Base-by-base conservation (phyloP, 306 rosid species). In the Prosopis cineraria region DNA sequence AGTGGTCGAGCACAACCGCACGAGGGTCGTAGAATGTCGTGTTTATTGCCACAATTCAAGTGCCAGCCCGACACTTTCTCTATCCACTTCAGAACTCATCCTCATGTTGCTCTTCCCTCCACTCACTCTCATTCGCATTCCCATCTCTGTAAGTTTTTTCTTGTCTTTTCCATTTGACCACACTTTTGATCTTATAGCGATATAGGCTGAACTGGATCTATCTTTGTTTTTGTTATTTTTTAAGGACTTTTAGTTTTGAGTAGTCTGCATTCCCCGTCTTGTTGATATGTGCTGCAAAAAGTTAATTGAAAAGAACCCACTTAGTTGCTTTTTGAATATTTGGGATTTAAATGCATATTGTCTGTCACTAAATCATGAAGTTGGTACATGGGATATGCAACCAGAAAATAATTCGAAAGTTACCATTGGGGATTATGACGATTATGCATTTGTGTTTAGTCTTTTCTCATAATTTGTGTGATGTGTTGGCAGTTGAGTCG, bases 21-120 rank as follows among this genome's bases (percentile, higher is more conserved):
- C 16, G 6, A 24, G 52, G 44, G 31, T 36, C 37, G 56, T 76
- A 79, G 80, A 77, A 91, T 92, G 97, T 92, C 95, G 53, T 92
- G 93, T 85, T 85, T 92, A 67, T 85, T 90, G 84, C 93, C 97
- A 0, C 96, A 88, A 76, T 88, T 92, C 84, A 92, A 87, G 75
- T 88, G 90, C 71, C 86, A 85, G 33, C 91, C 89, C 0, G 90
- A 88, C 74, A 73, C 89, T 62, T 88, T 85, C 83, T 71, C 80
- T 37, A 73, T 71, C 73, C 89, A 75, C 50, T 84, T 92, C 85
- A 77, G 89, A 85, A 77, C 86, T 44, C 87, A 72, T 67, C 59
- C 71, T 31, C 53, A 76, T 60, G 27, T 50, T n/a, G 30, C 63
- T 56, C 65, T 72, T 67, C 66, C 52, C 37, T 25, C 79, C 47